phyloP scores from a whole-genome alignment of 2,329 filamentous ascomycete genomes.

The Claviceps quebecensis region DNA sequence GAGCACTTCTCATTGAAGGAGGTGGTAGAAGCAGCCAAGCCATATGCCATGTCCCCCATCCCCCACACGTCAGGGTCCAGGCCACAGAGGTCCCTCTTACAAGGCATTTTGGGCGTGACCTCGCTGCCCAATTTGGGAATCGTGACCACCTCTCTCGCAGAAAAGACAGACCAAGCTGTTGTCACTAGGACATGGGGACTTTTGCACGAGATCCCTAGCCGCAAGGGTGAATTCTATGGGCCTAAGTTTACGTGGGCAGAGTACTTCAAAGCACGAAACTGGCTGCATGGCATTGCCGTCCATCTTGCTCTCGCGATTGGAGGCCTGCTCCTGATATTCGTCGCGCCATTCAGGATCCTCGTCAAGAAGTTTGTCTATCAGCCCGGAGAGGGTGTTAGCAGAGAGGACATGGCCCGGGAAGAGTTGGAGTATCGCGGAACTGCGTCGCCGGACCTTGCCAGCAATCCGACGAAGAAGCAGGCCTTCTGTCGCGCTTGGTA shows the following conservation, averaged over 20 bases:
- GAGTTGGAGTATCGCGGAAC: conserved; percentile 50
- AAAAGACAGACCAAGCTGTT: conserved; percentile 35
- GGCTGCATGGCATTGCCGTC: conserved; percentile 32
- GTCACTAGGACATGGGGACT: conserved; percentile 53
- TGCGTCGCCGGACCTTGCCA: conserved; percentile 41
- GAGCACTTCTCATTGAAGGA: conserved; percentile 38
- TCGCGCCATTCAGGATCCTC: conserved; percentile 31
- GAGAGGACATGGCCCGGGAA: conserved; percentile 41
- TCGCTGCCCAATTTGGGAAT: conserved; percentile 38
- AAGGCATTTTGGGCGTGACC: conserved; percentile 35
- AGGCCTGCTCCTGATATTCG: conserved; percentile 27
- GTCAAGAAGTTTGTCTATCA: conserved; percentile 30
- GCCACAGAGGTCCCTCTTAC: conserved; percentile 20
- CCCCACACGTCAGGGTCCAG: conserved; percentile 25
- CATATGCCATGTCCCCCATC: conserved; percentile 45
- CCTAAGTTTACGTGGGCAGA: conserved; percentile 46
- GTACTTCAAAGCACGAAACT: conserved; percentile 36
- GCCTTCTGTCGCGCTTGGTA: conserved; percentile 42
- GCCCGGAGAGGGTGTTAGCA: conserved; percentile 40
- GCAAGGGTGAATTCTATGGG: conserved; percentile 38
- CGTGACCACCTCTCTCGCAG: conserved; percentile 38
- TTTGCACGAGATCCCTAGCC: conserved; percentile 29
- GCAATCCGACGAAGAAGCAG: conserved; percentile 27
- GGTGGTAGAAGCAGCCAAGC: conserved; percentile 28
- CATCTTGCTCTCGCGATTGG: conserved; percentile 35